Percentiles rank a stretch among this genome's conserved stretches.
Conservation (phyloP, 768 basidiomycete genomes). For the Leccinum arenicola region DNA sequence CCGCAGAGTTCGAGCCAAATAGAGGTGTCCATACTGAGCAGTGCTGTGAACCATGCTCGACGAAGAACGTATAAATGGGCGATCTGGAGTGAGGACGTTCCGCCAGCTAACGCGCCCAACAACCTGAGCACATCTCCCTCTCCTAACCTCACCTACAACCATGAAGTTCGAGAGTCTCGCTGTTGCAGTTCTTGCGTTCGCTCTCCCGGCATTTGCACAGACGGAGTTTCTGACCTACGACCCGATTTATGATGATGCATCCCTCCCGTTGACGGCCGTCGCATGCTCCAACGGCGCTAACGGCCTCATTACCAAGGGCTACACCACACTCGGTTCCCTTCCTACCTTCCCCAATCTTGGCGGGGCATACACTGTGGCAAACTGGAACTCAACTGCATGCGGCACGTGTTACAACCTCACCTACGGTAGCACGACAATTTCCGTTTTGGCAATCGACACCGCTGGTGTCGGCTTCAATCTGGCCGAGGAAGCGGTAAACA, state of each 20-base stretch:
- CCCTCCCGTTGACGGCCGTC: constrained; percentile 15
- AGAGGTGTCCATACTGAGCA: background rate
- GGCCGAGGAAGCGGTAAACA: background rate
- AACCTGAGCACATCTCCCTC: background rate
- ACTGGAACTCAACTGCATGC: background rate
- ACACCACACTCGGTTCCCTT: constrained; percentile 27
- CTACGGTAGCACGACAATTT: constrained; percentile 13
- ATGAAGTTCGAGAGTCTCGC: constrained; percentile 27
- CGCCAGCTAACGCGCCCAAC: background rate
- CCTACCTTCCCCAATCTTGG: background rate
- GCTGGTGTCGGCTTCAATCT: background rate
- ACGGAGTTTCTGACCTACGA: constrained; percentile 27
- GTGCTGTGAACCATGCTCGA: background rate
- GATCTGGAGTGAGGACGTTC: background rate
- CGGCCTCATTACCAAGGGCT: constrained; percentile 30
- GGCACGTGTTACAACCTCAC: constrained; percentile 30
- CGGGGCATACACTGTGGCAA: background rate
- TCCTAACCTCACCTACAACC: background rate
- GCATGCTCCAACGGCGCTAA: constrained; percentile 35
- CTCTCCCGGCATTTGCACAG: constrained; percentile 18
- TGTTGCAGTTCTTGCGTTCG: constrained; percentile 9
- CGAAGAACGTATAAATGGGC: constrained; percentile 16
- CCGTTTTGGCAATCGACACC: background rate
- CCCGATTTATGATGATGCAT: constrained; percentile 27
- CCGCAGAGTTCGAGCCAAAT: background rate